Evolutionary conservation across 371 early-diverging fungal species (phyloP), one percentile per base, ranked within the genome.

Genomic region (Rhizopus sp.): DNA sequence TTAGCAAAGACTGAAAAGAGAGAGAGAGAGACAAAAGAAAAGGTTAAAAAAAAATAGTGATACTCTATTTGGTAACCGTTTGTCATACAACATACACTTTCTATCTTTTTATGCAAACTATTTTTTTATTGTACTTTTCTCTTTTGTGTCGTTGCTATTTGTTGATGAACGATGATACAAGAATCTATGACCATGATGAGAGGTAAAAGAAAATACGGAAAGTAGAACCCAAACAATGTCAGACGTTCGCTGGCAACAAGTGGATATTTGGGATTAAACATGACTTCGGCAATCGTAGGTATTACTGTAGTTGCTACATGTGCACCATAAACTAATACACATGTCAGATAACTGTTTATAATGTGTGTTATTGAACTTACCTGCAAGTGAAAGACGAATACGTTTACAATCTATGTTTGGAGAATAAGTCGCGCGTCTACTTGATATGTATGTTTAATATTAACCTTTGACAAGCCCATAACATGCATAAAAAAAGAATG

Each of bases 241-340:
- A 60, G 54, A 17, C 78, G 67, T 59, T 85, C 78, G 17, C 8
- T 16, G 5, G 49, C 40, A 10, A 66, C 57, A 40, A 85, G 60
- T 30, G 56, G 62, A 39, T 57, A 55, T 15, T 63, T 52, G 15
- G 67, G 57, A 48, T 75, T 83, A 30, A 80, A 69, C 13, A 69
- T 31, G 16, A 86, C 64, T 56, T 77, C 81, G 32, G 64, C 69
- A 17, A 89, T 52, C 6, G 70, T 57, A 5, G 85, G 82, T 7
- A 77, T 53, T 50, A 87, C 73, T 3, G 88, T 86, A 0, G 90
- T 89, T 13, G 75, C 64, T 5, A 85, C 86, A 57, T 88, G 88
- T 32, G 74, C 69, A 30, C 85, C 82, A 59, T 88, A 88, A 15
- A 80, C 73, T 61, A 73, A 9, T 23, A 23, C 23, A 0, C 0